These are phyloP conservation scores for Helminthosporium solani DNA, from an alignment of 2,329 filamentous ascomycete genomes.

Conservation along the genomic window DNA sequence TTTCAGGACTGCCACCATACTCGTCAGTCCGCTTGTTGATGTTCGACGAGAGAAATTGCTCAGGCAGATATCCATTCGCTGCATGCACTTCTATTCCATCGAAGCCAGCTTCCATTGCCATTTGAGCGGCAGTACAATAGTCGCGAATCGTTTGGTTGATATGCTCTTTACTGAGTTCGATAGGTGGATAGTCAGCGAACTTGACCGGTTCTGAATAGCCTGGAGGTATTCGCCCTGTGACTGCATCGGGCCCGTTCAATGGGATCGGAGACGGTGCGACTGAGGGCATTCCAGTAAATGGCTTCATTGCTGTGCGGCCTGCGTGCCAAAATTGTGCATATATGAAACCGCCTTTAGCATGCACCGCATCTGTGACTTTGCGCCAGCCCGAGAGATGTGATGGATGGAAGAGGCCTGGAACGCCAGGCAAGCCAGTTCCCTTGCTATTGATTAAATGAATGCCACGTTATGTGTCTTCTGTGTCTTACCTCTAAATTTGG, in stretches of 20 bases:
- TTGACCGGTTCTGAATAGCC: slow-evolving; percentile 30
- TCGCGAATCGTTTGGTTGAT: slow-evolving; percentile 46
- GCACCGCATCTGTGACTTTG: slow-evolving; percentile 50
- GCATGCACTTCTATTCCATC: slow-evolving; percentile 55
- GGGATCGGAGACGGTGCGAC: slow-evolving; percentile 47
- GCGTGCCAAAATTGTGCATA: slow-evolving; percentile 48
- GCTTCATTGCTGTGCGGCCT: slow-evolving; percentile 46
- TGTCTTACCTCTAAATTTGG: slow-evolving; percentile 47
- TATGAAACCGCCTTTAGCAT: slow-evolving; percentile 51
- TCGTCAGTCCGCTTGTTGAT: slow-evolving; percentile 52
- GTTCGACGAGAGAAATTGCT: slow-evolving; percentile 53
- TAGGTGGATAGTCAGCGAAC: slow-evolving; percentile 31
- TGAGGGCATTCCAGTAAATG: slow-evolving; percentile 42
- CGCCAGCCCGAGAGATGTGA: slow-evolving; percentile 52
- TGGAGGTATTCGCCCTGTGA: slow-evolving; percentile 31
- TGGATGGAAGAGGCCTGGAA: slow-evolving; percentile 28
- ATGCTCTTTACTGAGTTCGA: slow-evolving; percentile 46
- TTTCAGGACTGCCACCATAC: slow-evolving; percentile 53
- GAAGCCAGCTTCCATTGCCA: slow-evolving; percentile 58
- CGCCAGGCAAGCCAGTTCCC: slow-evolving; percentile 31
- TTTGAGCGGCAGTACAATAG: slow-evolving; percentile 49
- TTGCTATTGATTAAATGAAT: slow-evolving; percentile 10
- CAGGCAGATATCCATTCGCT: slow-evolving; percentile 53
- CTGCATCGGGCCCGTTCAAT: slow-evolving; percentile 49
- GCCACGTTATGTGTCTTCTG: neutral